Conservation (phyloP, 345 rosid species). For the Euphorbia tirucalli region DNA sequence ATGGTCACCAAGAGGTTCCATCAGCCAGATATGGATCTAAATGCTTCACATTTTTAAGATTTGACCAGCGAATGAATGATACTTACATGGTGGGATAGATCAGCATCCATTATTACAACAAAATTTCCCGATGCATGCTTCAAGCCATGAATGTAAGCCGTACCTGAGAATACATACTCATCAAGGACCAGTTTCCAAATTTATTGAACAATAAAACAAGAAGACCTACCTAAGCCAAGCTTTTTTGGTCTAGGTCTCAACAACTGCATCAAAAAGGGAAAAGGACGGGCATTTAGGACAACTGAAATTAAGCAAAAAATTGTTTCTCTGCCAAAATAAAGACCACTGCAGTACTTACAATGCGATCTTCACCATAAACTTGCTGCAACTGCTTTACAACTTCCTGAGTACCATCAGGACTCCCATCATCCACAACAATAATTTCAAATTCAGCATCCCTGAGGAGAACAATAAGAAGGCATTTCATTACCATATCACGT, state of each 20-base stretch:
- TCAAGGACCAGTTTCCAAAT: slow-evolving; percentile 11
- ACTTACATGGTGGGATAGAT: slow-evolving; percentile 97
- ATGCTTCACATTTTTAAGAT: no score
- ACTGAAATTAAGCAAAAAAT: no score
- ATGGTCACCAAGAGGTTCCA: not conserved
- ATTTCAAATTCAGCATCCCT: slow-evolving; percentile 87
- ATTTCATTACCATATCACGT: not conserved
- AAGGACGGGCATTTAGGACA: slow-evolving; percentile 4
- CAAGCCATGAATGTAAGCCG: slow-evolving; percentile 87
- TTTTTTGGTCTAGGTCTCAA: slow-evolving; percentile 81
- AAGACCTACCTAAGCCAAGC: slow-evolving; percentile 80
- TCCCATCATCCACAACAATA: slow-evolving; percentile 93
- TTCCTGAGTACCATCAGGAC: slow-evolving; percentile 96
- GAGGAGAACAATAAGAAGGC: not conserved
- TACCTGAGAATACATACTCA: slow-evolving; percentile 50
- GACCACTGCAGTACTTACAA: slow-evolving; percentile 46
- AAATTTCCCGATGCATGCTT: slow-evolving; percentile 91
- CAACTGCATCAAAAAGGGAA: slow-evolving; percentile 45
- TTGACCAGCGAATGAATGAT: not conserved
- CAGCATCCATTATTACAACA: slow-evolving; percentile 97
- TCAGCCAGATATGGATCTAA: not conserved
- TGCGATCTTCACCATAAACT: slow-evolving; percentile 71
- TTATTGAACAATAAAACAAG: not conserved
- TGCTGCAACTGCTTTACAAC: slow-evolving; percentile 75
- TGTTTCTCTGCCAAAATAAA: not conserved